Evolutionary conservation across 768 basidiomycete species (phyloP).

Genomic region (Tephrocybe rancida): DNA sequence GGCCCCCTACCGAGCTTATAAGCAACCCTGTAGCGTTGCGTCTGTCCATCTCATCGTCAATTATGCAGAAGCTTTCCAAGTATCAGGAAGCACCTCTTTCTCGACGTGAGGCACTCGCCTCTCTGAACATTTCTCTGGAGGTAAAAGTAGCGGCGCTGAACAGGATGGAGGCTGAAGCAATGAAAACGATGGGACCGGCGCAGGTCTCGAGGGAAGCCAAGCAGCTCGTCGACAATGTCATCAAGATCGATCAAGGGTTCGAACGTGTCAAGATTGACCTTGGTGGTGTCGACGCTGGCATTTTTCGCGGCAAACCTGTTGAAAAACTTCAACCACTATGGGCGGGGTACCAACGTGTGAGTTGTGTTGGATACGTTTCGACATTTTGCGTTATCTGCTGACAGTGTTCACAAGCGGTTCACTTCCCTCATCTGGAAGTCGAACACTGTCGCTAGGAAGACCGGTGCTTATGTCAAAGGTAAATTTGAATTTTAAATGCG

Average conservation of each 20-base stretch:
- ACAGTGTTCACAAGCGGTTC: constrained; percentile 5
- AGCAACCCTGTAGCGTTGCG: too few species aligned
- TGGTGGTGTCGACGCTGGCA: background rate
- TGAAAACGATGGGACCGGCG: background rate
- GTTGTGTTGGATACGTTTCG: background rate
- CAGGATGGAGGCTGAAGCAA: constrained; percentile 1
- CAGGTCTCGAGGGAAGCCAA: constrained; percentile 6
- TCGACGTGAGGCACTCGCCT: background rate
- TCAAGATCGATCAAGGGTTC: constrained; percentile 16
- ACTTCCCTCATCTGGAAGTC: constrained; percentile 11
- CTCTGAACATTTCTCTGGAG: background rate
- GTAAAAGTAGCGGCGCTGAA: background rate
- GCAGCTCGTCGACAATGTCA: constrained; percentile 8
- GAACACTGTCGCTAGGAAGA: constrained; percentile 2
- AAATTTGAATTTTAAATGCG: background rate
- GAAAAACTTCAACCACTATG: constrained; percentile 11
- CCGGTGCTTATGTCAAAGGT: constrained; percentile 11
- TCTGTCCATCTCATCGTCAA: too few species aligned
- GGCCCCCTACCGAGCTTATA: too few species aligned
- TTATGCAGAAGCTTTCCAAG: background rate
- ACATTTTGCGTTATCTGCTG: background rate
- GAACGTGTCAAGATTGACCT: constrained; percentile 14
- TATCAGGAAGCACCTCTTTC: background rate
- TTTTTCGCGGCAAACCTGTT: constrained; percentile 9
- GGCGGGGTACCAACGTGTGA: constrained; percentile 8